A percentile compares a stretch with the other conserved stretches of the same genome.
Conservation (phyloP, 164 flowering plant species). For the Vitis rotundifolia region DNA sequence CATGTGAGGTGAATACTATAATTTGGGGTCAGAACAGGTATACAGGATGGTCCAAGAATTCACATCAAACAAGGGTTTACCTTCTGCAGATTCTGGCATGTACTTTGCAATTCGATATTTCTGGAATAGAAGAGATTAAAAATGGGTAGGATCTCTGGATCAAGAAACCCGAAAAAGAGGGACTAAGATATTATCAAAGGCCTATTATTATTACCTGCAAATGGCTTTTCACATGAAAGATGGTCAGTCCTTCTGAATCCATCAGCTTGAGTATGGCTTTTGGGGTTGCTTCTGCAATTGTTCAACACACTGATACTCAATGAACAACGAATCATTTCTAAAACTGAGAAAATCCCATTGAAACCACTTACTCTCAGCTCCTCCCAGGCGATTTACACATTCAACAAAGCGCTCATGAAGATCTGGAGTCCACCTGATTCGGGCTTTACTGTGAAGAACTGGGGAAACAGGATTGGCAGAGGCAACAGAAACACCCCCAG, state of each 20-base stretch:
- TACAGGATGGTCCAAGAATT: neutral
- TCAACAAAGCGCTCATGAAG: slow-evolving; percentile 89
- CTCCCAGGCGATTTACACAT: slow-evolving; percentile 82
- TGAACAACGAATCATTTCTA: neutral
- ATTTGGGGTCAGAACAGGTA: no score
- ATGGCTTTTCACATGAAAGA: slow-evolving; percentile 94
- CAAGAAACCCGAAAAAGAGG: neutral
- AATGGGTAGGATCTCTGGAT: neutral
- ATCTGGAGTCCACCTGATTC: slow-evolving; percentile 93
- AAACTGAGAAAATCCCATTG: neutral
- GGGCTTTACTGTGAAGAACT: slow-evolving; percentile 43
- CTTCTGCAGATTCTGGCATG: slow-evolving; percentile 63
- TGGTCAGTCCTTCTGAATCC: slow-evolving; percentile 82
- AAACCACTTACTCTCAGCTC: slow-evolving; percentile 84
- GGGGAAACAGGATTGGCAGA: slow-evolving; percentile 29
- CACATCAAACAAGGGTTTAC: slow-evolving; percentile 24
- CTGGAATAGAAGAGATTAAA: slow-evolving; percentile 30
- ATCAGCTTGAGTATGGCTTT: slow-evolving; percentile 85
- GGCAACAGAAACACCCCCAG: slow-evolving; percentile 18
- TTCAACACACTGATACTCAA: slow-evolving; percentile 3
- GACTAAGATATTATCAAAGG: neutral
- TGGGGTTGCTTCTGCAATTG: slow-evolving; percentile 80
- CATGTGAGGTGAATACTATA: no score
- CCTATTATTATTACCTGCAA: slow-evolving; percentile 55
- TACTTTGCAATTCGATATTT: slow-evolving; percentile 85